phyloP scores from a whole-genome alignment of 805 yeast genomes.

The Pichia nakasei region DNA sequence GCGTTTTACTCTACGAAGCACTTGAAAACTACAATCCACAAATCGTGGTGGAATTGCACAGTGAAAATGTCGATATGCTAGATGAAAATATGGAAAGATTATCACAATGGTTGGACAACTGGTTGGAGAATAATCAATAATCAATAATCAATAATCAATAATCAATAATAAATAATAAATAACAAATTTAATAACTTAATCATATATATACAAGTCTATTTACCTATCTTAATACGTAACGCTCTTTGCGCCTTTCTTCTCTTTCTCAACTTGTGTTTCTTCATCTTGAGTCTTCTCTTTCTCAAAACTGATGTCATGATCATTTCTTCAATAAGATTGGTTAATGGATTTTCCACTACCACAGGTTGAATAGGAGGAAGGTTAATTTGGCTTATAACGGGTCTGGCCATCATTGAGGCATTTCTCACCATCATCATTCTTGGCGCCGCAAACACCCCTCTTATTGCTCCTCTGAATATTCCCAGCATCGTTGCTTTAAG shows the following conservation, averaged over 20 bases:
- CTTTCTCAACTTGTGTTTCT: slow-evolving; percentile 94
- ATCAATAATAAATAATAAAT: no score
- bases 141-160: no score
- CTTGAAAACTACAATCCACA: slow-evolving; percentile 69
- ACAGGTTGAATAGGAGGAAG: no score
- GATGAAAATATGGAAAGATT: slow-evolving; percentile 78
- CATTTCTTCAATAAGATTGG: slow-evolving; percentile 15
- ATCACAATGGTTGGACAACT: slow-evolving; percentile 60
- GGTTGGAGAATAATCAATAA: slow-evolving; percentile 64
- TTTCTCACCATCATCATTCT: no score
- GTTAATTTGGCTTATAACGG: no score
- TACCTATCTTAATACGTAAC: slow-evolving; percentile 59
- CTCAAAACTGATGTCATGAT: slow-evolving; percentile 64
- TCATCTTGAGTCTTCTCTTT: slow-evolving; percentile 91
- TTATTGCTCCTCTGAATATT: no score
- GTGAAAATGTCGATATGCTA: slow-evolving; percentile 67
- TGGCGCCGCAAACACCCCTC: no score
- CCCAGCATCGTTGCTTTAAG: no score
- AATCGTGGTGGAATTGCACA: slow-evolving; percentile 70
- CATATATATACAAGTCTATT: slow-evolving; percentile 11
- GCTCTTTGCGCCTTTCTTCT: slow-evolving; percentile 92
- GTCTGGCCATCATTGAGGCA: no score
- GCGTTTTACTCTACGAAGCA: slow-evolving; percentile 81
- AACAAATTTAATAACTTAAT: not conserved
- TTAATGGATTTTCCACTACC: slow-evolving; percentile 6